These are phyloP conservation scores for Phlyctochytrium planicorne DNA, from an alignment of 192 early-diverging fungal species.

Conservation along the genomic window DNA sequence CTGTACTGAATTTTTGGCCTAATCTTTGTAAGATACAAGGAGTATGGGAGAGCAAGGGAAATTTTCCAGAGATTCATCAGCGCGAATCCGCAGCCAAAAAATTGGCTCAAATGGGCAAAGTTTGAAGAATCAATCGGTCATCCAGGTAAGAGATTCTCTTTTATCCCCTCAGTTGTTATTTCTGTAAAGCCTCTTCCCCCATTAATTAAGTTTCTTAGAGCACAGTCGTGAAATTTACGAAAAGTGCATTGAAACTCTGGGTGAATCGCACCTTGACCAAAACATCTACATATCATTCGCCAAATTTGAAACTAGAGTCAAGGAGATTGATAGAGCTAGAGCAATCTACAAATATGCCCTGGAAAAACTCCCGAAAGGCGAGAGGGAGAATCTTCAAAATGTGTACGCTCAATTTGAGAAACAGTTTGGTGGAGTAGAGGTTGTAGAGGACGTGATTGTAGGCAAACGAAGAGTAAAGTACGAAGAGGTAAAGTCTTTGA, in stretches of 20 bases:
- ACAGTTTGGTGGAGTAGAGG: slow-evolving; percentile 83
- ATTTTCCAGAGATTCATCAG: slow-evolving; percentile 86
- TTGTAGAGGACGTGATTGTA: slow-evolving; percentile 88
- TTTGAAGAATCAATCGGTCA: slow-evolving; percentile 88
- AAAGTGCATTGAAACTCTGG: slow-evolving; percentile 81
- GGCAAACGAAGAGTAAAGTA: slow-evolving; percentile 88
- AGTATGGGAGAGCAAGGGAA: slow-evolving; percentile 74
- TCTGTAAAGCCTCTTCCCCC: too few relatives aligned
- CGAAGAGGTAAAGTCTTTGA: slow-evolving; percentile 69
- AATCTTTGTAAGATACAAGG: slow-evolving; percentile 55
- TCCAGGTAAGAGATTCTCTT: slow-evolving; percentile 43
- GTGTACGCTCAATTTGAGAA: slow-evolving; percentile 97
- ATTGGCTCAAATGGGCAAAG: slow-evolving; percentile 96
- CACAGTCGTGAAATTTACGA: slow-evolving; percentile 85
- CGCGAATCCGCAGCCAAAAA: slow-evolving; percentile 85
- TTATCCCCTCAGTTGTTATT: not conserved
- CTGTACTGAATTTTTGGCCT: not conserved
- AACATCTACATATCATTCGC: slow-evolving; percentile 96
- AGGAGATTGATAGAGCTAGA: slow-evolving; percentile 92
- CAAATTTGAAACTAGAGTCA: slow-evolving; percentile 86
- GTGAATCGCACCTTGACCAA: slow-evolving; percentile 89
- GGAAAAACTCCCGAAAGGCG: slow-evolving; percentile 77
- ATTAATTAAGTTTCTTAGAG: slow-evolving; percentile 43
- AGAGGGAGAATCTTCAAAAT: slow-evolving; percentile 86
- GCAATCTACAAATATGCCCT: slow-evolving; percentile 96